phyloP scores from a whole-genome alignment of 306 rosid species.

The barrel medic (Medicago truncatula) region DNA sequence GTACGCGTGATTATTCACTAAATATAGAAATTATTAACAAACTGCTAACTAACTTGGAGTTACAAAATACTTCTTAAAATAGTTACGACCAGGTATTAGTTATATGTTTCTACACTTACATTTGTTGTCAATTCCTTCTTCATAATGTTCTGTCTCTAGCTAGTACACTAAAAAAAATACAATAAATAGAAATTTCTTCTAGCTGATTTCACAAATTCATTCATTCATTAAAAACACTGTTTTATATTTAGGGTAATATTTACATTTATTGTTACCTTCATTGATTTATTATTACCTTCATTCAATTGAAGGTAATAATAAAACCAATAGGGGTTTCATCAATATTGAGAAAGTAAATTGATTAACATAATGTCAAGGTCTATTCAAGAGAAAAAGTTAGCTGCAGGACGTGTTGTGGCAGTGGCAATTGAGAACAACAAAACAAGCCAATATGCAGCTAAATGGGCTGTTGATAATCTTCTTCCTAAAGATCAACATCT shows the following conservation, averaged over 20 bases:
- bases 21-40: neutral
- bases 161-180: neutral
- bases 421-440: constrained; percentile 83
- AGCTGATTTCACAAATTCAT: neutral
- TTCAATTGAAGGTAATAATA: neutral
- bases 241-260: too few relatives aligned
- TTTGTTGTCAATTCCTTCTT: neutral
- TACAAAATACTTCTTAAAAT: constrained; percentile 40
- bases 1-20: neutral
- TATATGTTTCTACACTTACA: neutral
- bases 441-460: constrained; percentile 75
- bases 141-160: constrained; percentile 7
- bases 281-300: too few relatives aligned
- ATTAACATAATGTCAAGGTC: constrained; percentile 49
- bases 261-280: too few relatives aligned
- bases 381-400: constrained; percentile 50
- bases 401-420: constrained; percentile 65
- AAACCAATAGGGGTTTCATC: neutral
- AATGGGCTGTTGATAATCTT: constrained; percentile 85
- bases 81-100: neutral
- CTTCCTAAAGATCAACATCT: constrained; percentile 71
- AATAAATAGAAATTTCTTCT: neutral
- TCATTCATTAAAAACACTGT: too few relatives aligned
- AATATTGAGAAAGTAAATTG: neutral
- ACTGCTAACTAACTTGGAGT: constrained; percentile 24